phyloP scores from a whole-genome alignment of 116 monocot genomes.

The Thalassia testudinum region DNA sequence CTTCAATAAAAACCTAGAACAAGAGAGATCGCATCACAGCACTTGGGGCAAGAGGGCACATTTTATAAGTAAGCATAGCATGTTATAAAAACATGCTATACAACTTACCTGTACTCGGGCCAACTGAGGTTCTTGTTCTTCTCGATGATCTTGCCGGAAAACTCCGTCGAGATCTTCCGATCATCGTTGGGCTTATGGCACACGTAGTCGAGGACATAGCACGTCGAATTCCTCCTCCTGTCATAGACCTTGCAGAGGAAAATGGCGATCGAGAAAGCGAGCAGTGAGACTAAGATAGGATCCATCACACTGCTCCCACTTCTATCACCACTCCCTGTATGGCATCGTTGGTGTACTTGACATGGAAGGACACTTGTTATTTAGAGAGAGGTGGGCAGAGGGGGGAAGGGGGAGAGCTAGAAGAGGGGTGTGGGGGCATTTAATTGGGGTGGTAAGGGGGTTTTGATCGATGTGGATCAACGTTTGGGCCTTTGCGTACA shows the following conservation, averaged over 20 bases:
- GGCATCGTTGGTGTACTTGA: too few relatives aligned
- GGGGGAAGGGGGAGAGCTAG: background rate
- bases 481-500: too few relatives aligned
- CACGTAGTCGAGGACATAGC: slow-evolving; percentile 66
- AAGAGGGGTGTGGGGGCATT: background rate
- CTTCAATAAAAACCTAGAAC: slow-evolving; percentile 63
- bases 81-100: too few relatives aligned
- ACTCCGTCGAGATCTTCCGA: slow-evolving; percentile 54
- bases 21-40: too few relatives aligned
- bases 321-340: too few relatives aligned
- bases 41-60: too few relatives aligned
- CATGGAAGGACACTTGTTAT: too few relatives aligned
- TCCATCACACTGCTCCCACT: too few relatives aligned
- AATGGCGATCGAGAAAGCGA: background rate
- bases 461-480: too few relatives aligned
- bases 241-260: background rate
- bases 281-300: background rate
- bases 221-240: slow-evolving; percentile 2
- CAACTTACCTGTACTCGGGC: slow-evolving; percentile 38
- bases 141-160: slow-evolving; percentile 32
- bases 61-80: too few relatives aligned
- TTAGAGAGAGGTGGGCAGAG: background rate
- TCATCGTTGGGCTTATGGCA: slow-evolving; percentile 62
- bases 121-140: slow-evolving; percentile 42
- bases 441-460: background rate